Base-by-base conservation (phyloP, 106 monocot species). In the Gastrodia elata region DNA sequence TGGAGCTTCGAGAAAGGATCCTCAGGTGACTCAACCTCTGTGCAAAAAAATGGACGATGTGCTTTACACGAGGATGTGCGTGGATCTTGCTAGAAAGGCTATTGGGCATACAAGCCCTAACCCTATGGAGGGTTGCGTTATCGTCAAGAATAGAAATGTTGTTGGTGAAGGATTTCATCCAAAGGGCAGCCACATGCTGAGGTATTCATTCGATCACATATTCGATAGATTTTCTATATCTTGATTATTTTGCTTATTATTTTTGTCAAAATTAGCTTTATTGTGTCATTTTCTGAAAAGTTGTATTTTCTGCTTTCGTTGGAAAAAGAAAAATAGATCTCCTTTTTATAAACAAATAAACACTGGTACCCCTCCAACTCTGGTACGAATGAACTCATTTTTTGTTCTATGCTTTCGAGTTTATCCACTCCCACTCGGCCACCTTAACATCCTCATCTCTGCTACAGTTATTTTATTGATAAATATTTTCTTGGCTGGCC, bases 41-140 rank as follows among this genome's bases (percentile, higher is more conserved):
- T 85, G 76, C 72, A 73, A 76, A 75, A 32, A 6, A 13, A 81
- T 64, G 70, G 89, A 91, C 16, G 94, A 95, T 46, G 78, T 64
- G 25, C 84, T 78, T 77, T 91, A 87, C 83, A 91, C 91, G 76
- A 78, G 91, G 70, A 78, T 77, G 35, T 89, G 91, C 71, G 90
- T 97, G 33, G 96, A 93, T 56, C 65, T 97, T 37, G 92, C 96
- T 30, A 81, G 74, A 73, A 83, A 37, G 26, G 90, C 90, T 4
- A 38, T 84, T 11, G 96, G 96, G 1, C 78, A 74, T 82, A 97
- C 96, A 2, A 81, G 84, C n/a, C 96, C 96, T 6, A 97, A 97
- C 65, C 96, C 96, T 2, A 92, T 97, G 96, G 96, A 92, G 20
- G 96, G 96, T 6, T 97, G 96, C 26, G 96, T 97, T 43, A 88